These are phyloP conservation scores for Aspergillus sergii DNA, from an alignment of 2,329 filamentous ascomycete species.

Conservation along the genomic window DNA sequence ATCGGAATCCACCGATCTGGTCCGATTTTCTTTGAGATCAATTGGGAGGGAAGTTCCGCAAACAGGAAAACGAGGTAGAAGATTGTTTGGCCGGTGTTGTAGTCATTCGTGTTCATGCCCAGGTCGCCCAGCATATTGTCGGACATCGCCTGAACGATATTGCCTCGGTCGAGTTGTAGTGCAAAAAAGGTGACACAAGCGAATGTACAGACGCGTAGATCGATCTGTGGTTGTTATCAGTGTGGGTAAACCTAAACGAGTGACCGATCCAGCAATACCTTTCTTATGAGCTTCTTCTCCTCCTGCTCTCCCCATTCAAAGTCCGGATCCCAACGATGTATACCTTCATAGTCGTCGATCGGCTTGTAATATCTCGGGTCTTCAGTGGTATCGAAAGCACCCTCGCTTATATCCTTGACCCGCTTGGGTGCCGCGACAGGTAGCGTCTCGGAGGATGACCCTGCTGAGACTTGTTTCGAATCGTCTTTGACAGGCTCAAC, in stretches of 20 bases:
- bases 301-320: constrained; percentile 49
- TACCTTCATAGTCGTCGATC: constrained; percentile 49
- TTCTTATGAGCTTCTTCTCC: constrained; percentile 43
- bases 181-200: constrained; percentile 65
- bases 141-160: constrained; percentile 62
- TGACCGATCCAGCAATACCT: constrained; percentile 27
- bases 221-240: constrained; percentile 36
- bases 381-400: constrained; percentile 39
- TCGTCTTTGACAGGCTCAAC: constrained; percentile 12
- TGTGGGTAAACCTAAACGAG: background rate
- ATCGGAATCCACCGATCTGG: constrained; percentile 64
- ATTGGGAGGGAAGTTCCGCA: constrained; percentile 63
- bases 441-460: constrained; percentile 18
- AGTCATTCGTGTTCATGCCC: constrained; percentile 52
- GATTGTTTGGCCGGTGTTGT: constrained; percentile 47
- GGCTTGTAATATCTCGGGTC: constrained; percentile 42
- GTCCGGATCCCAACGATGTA: constrained; percentile 52
- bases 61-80: constrained; percentile 41
- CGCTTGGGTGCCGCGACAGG: constrained; percentile 4
- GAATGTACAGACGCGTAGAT: constrained; percentile 46
- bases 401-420: constrained; percentile 21
- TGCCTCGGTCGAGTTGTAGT: constrained; percentile 65
- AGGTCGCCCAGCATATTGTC: constrained; percentile 60
- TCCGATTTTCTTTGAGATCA: constrained; percentile 61
- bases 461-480: constrained; percentile 16